Conservation (phyloP, 2,329 filamentous ascomycete genomes). For the Beauveria medogensis region DNA sequence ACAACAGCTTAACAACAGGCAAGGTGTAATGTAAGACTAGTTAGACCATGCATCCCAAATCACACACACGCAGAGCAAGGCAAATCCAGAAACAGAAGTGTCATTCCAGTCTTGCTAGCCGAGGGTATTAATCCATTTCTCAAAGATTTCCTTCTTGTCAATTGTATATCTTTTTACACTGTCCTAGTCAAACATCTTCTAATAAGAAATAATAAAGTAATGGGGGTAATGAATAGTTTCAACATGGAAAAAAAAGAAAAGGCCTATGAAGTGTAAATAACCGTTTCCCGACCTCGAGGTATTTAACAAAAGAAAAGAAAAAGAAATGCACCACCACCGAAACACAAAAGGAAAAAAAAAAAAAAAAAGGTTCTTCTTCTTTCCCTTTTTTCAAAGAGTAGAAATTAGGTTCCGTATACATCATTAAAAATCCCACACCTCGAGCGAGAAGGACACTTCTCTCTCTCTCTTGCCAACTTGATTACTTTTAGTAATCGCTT, state of each 20-base stretch:
- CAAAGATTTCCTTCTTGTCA: not conserved
- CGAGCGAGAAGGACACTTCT: not conserved
- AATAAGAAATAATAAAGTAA: not conserved
- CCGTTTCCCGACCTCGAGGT: not conserved
- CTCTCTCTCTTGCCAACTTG: not conserved
- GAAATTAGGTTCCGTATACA: conserved; percentile 3
- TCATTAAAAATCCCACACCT: conserved; percentile 1
- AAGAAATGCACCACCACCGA: not conserved
- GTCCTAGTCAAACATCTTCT: not conserved
- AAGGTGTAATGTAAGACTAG: no score
- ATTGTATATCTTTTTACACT: not conserved
- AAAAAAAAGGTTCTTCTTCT: not conserved
- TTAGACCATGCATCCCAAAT: no score
- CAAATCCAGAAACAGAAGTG: no score
- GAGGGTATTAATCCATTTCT: no score
- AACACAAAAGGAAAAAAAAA: not conserved
- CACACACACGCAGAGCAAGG: no score
- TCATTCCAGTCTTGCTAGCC: not conserved
- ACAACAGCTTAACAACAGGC: no score
- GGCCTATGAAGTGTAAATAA: not conserved
- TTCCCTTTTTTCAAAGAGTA: not conserved
- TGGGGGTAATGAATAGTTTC: not conserved
- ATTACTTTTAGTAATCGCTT: conserved; percentile 22
- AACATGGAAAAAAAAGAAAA: not conserved
- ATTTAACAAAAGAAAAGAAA: not conserved